phyloP scores from a whole-genome alignment of 805 yeast species.

The Kluyveromyces aestuarii region DNA sequence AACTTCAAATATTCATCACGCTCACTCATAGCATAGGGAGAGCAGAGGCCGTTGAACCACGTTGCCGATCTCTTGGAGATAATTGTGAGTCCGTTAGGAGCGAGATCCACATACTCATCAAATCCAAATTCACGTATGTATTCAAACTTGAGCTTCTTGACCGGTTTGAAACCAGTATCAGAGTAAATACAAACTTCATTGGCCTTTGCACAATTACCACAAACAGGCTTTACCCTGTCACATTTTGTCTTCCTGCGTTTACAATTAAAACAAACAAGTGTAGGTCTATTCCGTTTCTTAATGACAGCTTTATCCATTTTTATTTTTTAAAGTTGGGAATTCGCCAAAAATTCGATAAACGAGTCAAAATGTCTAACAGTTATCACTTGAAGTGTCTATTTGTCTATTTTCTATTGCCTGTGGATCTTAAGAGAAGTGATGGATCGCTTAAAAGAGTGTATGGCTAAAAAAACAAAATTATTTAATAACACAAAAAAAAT shows the following conservation, averaged over 20 bases:
- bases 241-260: conserved; percentile 26
- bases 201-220: conserved; percentile 16
- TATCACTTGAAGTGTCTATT: too few relatives aligned
- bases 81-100: conserved; percentile 18
- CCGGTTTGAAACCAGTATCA: not conserved
- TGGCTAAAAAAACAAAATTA: too few relatives aligned
- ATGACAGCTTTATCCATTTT: not conserved
- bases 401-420: too few relatives aligned
- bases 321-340: too few relatives aligned
- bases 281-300: conserved; percentile 18
- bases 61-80: conserved; percentile 23
- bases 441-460: too few relatives aligned
- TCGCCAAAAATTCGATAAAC: too few relatives aligned
- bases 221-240: conserved; percentile 18
- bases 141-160: not conserved
- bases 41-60: conserved; percentile 14
- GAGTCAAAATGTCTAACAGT: too few relatives aligned
- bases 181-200: conserved; percentile 15
- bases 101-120: conserved; percentile 12
- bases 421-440: too few relatives aligned
- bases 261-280: conserved; percentile 27
- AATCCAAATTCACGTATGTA: not conserved
- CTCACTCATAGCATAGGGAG: conserved; percentile 18
- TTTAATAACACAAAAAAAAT: too few relatives aligned
- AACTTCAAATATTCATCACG: conserved; percentile 21